Evolutionary conservation across 2,329 filamentous ascomycete genomes (phyloP), one percentile per base, ranked within the genome.

Genomic region (Ploettnerulaceae sp.): DNA sequence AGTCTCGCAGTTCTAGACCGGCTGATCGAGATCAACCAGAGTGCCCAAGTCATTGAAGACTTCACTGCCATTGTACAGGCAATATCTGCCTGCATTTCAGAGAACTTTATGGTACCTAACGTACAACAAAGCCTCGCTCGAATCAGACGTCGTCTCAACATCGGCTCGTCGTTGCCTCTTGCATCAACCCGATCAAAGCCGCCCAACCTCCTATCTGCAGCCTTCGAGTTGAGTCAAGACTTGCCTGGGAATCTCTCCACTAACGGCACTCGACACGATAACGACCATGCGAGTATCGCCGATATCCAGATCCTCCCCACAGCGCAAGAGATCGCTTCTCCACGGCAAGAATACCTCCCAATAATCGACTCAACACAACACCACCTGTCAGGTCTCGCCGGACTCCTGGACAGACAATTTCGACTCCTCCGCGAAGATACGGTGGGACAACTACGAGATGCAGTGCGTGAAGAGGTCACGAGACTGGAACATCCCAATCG

Each of bases 391-490:
- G 71, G 73, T 1, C 66, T 76, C 8, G 61, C 59, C 4, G 73
- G 75, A 2, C 67, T 75, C 1, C 58, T 81, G 0, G 76, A 80
- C 57, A 65, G 71, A 45, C 71, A 79, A 44, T 81, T 81, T 38
- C 69, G 77, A 12, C 67, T 80, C 1, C 58, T 79, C 1, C 68
- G 76, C 2, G 73, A 79, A 58, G 76, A 80, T 53, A 76, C 71
- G 0, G 64, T 79, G 0, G 74, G 75, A 0, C 71, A 76, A 47
- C 63, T 81, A 4, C 66, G 73, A 28, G 72, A 78, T 53, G 68
- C 68, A 1, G 68, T 76, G 2, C 65, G 66, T 29, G 52, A 66
- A 18, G 64, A 71, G 38, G 59, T 73, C 7, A 42, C 41, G n/a
- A 53, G 50, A 44, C 41, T 57, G 61, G 43, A 56, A 48, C 31